Evolutionary conservation across 2,329 filamentous ascomycete genomes (phyloP).

Genomic region (Trichoderma guizhouense): DNA sequence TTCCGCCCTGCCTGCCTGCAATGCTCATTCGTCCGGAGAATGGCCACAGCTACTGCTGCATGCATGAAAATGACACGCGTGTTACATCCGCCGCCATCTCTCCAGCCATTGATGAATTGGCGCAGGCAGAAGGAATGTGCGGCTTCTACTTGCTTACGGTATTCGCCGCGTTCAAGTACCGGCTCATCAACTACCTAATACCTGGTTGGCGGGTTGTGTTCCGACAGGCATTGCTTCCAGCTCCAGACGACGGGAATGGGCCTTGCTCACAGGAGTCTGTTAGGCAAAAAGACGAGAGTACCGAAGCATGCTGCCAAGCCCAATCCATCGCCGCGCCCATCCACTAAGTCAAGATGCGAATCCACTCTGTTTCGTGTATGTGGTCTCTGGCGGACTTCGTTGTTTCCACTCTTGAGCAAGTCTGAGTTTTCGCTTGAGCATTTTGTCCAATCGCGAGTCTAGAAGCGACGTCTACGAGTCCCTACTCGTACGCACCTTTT

Average conservation of each 20-base stretch:
- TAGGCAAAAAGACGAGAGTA: neutral
- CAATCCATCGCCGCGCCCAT: slow-evolving; percentile 1
- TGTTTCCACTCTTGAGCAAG: neutral
- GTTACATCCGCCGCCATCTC: neutral
- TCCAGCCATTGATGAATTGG: neutral
- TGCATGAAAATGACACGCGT: neutral
- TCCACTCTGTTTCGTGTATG: slow-evolving; percentile 16
- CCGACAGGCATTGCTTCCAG: neutral
- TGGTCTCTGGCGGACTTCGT: slow-evolving; percentile 10
- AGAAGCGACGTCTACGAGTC: neutral
- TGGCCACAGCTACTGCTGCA: neutral
- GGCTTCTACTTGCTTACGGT: neutral
- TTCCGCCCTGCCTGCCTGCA: neutral
- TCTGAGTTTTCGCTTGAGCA: neutral
- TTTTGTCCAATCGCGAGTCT: neutral
- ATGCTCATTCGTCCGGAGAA: neutral
- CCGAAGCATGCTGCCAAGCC: neutral
- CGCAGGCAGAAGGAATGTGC: neutral
- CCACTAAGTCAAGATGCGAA: slow-evolving; percentile 10
- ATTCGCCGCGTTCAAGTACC: neutral
- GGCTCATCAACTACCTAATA: neutral
- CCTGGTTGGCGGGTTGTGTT: neutral
- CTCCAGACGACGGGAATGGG: neutral
- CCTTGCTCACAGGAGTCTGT: neutral
- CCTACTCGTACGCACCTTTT: neutral